Evolutionary conservation across 768 basidiomycete species (phyloP), one percentile per base, ranked within the genome.

Genomic region (Pholiota microspora): DNA sequence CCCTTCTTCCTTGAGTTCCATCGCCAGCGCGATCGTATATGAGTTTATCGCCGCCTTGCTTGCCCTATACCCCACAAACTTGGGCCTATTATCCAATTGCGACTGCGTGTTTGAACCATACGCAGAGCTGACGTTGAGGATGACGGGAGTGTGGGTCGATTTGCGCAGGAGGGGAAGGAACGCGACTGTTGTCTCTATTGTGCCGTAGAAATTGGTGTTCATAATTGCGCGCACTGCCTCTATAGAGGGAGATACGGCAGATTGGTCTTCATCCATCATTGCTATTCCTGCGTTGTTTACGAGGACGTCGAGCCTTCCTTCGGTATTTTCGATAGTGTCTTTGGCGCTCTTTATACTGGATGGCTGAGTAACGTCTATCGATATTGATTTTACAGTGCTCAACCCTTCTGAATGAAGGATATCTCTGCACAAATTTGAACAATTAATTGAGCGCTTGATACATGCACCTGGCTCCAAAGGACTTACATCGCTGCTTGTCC

Each of bases 31-130:
- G 53, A 81, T 83, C 0, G 77, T 71, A 46, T 88, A 79, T 38
- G 79, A 78, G 45, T 84, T 82, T 0, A 81, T 83, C 5, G 87
- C 88, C 0, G 82, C 86, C 70, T 89, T 89, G 56, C 82, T 84
- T 2, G 85, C 82, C 59, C 87, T 88, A 64, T 88, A 88, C 6
- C 76, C 77, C 21, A 73, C 69, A 23, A 69, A 52, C 57, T 77
- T 72, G 12, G 72, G 55, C 23, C 40, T n/a, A 6, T 66, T 59
- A 25, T 71, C 59, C 2, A 69, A 64, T 21, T 60, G 55, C 2
- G 76, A 68, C 61, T 73, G 50, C 1, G 63, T 50, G 59, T 77
- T 79, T n/a, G 77, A 78, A 0, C 73, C 72, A 73, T 78, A 75
- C 61, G 76, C 74, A 9, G 69, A 69, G 24, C 64, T 62, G 23